Evolutionary conservation across 805 yeast genomes (phyloP).

Genomic region (Nakazawaea molendinolei): DNA sequence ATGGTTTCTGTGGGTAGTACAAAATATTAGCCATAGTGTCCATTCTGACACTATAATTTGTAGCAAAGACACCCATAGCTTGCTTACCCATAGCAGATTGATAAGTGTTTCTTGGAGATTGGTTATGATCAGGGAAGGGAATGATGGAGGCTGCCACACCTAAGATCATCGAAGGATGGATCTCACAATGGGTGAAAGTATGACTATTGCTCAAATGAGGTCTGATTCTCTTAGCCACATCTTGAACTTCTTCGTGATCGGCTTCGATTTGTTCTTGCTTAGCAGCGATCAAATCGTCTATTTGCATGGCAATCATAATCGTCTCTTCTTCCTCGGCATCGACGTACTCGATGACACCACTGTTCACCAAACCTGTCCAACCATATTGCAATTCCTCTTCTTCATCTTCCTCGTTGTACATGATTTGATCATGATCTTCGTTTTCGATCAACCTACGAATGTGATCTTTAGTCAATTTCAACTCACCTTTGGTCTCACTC

Average conservation of each 20-base stretch:
- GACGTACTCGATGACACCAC: conserved; percentile 90
- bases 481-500: conserved; percentile 63
- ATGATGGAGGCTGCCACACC: conserved; percentile 98
- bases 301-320: conserved; percentile 97
- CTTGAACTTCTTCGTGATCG: conserved; percentile 36
- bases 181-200: conserved; percentile 97
- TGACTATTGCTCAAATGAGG: conserved; percentile 47
- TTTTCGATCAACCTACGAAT: conserved; percentile 60
- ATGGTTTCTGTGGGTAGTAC: conserved; percentile 96
- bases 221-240: conserved; percentile 84
- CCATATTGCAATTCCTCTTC: conserved; percentile 48
- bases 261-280: conserved; percentile 34
- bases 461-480: conserved; percentile 80
- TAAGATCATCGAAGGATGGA: conserved; percentile 96
- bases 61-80: conserved; percentile 98
- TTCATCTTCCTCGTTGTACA: conserved; percentile 38
- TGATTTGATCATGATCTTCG: conserved; percentile 56
- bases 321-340: conserved; percentile 99
- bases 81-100: conserved; percentile 99
- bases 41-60: conserved; percentile 95
- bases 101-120: conserved; percentile 98
- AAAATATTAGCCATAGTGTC: conserved; percentile 98
- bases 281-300: conserved; percentile 83
- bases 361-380: conserved; percentile 77
- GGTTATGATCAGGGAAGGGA: conserved; percentile 99